These are phyloP conservation scores for Kuraishia borneana DNA, from an alignment of 805 yeast genomes.

Conservation along the genomic window DNA sequence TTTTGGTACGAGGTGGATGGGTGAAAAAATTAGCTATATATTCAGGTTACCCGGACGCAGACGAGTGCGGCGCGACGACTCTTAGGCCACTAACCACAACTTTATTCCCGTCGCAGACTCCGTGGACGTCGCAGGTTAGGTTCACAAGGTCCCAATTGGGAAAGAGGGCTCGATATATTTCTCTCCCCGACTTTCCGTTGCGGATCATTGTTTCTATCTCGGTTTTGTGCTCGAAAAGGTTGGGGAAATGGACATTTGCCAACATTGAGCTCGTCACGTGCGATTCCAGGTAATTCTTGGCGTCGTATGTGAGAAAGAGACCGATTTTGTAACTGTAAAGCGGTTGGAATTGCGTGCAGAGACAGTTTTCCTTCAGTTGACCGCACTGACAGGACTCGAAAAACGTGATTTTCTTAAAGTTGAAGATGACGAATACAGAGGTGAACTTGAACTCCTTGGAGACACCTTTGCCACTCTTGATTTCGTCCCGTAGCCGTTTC, in stretches of 20 bases:
- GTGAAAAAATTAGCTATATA: no score
- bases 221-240: no score
- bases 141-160: no score
- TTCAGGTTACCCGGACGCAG: no score
- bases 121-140: no score
- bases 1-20: slow-evolving; percentile 1
- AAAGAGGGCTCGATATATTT: no score
- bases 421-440: neutral
- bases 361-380: neutral
- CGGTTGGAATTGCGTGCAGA: neutral
- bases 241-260: no score
- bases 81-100: no score
- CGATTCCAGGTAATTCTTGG: neutral
- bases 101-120: no score
- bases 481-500: neutral
- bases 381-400: neutral
- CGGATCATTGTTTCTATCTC: no score
- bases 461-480: neutral
- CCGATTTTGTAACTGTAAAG: neutral
- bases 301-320: neutral
- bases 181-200: no score
- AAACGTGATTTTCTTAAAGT: neutral
- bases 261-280: neutral
- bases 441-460: neutral
- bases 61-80: no score